Base-by-base conservation (phyloP, 2,329 filamentous ascomycete genomes). In the Neocucurbitaria cava region DNA sequence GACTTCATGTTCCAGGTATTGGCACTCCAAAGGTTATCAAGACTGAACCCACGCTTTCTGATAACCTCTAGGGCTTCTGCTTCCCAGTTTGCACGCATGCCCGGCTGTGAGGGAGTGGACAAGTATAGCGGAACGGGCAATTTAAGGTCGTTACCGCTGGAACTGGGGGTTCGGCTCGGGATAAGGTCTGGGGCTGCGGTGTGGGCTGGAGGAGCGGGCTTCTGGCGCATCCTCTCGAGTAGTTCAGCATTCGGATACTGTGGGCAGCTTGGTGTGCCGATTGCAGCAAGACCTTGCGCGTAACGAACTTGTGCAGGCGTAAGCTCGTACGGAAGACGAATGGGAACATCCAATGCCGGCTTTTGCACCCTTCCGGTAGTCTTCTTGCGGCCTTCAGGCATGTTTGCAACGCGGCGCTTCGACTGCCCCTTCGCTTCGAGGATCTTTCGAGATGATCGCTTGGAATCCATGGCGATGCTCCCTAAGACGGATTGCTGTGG, bases 1-100 rank as follows among this genome's bases (percentile, higher is more conserved):
- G 51, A 41, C 21, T 60, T 60, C 38, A 49, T 48, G n/a, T 54
- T 58, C 54, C 57, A 60, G 10, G 54, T 60, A 13, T 24, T 40
- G 8, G 13, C 36, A 43, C 18, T 35, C 31, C 31, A 35, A 5
- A 35, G 13, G 5, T 35, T 35, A 17, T 57, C 44, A 4, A 59
- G 20, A 21, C 35, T 57, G 15, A 54, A 20, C 0, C 10, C 20
- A 10, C 54, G 38, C 11, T 33, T 44, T 5, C 20, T 3, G 17
- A 59, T 59, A 9, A n/a, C 21, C 6, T 28, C 17, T 4, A 20
- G 15, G 5, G 53, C 53, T 21, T 35, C n/a, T 0, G 23, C 44
- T 28, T 49, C 49, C 50, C 56, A 59, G 4, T 43, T 33, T 24
- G 36, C 5, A 13, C 20, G 7, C 5, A 23, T 17, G 10, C 5